These are phyloP conservation scores for Lasiodiplodia citricola DNA, from an alignment of 2,329 filamentous ascomycete species.

Conservation along the genomic window DNA sequence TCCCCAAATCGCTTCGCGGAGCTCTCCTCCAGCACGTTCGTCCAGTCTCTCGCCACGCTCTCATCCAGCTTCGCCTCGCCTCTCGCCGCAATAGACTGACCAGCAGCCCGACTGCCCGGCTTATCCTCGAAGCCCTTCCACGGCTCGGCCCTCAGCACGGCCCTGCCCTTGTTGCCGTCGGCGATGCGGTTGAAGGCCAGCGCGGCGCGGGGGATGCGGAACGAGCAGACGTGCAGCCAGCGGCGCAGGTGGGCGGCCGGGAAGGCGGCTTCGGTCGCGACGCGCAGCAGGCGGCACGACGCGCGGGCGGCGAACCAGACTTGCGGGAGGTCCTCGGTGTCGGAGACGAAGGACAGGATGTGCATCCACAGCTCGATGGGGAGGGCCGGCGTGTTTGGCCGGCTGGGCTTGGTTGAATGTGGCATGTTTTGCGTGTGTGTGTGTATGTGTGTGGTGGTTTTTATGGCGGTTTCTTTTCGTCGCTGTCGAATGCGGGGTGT, in stretches of 20 bases:
- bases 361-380: constrained; percentile 18
- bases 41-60: neutral
- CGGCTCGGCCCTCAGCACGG: neutral
- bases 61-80: neutral
- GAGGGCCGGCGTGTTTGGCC: neutral
- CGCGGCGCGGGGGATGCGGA: neutral
- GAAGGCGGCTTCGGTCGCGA: neutral
- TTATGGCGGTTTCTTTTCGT: neutral
- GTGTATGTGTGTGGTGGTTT: neutral
- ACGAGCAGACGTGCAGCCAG: constrained; percentile 11
- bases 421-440: neutral
- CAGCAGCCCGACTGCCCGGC: neutral
- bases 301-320: constrained; percentile 8
- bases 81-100: neutral
- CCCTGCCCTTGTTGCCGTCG: neutral
- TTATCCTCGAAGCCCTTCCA: constrained; percentile 2
- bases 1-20: neutral
- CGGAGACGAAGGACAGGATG: neutral
- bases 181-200: constrained; percentile 6
- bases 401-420: neutral
- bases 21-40: neutral
- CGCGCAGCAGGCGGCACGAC: constrained; percentile 1
- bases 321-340: neutral
- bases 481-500: neutral
- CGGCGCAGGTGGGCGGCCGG: constrained; percentile 3